Conservation (phyloP, 2,329 filamentous ascomycete genomes). For the Penicillium fuscoglaucum region DNA sequence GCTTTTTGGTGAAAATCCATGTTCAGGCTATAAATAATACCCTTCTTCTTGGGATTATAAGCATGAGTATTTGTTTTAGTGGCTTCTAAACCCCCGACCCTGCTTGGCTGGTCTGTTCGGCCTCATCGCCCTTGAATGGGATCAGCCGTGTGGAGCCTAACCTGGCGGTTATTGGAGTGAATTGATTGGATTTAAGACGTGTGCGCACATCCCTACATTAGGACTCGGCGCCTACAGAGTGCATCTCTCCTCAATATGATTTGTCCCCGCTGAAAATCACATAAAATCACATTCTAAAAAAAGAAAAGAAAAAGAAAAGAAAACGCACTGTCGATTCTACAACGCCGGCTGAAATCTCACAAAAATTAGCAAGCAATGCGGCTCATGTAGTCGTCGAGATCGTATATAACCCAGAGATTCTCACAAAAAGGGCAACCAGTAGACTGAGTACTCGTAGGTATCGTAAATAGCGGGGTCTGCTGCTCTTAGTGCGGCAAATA, state of each 20-base stretch:
- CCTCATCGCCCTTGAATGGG: background rate
- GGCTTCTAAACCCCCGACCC: background rate
- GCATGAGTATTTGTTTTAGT: background rate
- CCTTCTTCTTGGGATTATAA: background rate
- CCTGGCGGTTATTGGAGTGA: background rate
- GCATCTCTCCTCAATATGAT: background rate
- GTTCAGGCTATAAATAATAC: background rate
- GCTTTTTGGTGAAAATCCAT: background rate
- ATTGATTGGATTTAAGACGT: background rate
- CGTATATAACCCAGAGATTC: background rate
- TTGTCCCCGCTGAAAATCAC: background rate
- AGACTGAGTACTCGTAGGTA: background rate
- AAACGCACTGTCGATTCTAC: background rate
- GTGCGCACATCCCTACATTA: background rate
- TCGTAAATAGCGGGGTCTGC: conserved; percentile 1
- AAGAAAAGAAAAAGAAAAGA: background rate
- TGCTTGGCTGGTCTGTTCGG: background rate
- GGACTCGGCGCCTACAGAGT: background rate
- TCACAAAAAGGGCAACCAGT: conserved; percentile 6
- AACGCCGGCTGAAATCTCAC: background rate
- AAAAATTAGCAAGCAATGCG: background rate
- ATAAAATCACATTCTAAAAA: background rate
- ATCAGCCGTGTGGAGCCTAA: background rate
- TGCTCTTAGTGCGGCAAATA: background rate
- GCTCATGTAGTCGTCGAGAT: background rate